phyloP scores from a whole-genome alignment of 192 early-diverging fungal genomes.

The Backusella sp. region DNA sequence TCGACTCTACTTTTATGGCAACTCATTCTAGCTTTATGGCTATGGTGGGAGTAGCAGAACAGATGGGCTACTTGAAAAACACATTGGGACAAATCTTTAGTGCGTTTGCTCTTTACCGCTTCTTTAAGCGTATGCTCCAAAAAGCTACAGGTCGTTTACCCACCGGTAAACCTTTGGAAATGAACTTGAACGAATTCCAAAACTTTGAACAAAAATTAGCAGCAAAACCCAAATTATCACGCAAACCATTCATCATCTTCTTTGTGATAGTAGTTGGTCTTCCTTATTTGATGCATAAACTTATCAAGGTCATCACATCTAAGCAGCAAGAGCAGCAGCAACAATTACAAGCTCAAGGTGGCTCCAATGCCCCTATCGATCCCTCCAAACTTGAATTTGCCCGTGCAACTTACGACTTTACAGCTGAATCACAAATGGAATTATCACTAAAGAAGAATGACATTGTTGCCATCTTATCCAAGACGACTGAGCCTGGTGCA shows the following conservation, averaged over 20 bases:
- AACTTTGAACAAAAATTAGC: constrained; percentile 59
- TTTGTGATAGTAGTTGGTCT: constrained; percentile 84
- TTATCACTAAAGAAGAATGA: constrained; percentile 84
- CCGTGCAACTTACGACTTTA: constrained; percentile 86
- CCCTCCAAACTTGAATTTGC: constrained; percentile 80
- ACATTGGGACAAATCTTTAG: constrained; percentile 86
- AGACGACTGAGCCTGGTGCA: constrained; percentile 63
- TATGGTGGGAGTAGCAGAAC: constrained; percentile 97
- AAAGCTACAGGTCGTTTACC: constrained; percentile 63
- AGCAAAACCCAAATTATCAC: constrained; percentile 45
- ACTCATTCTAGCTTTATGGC: constrained; percentile 93
- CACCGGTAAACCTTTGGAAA: constrained; percentile 67
- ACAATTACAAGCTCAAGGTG: constrained; percentile 16
- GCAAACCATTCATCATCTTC: constrained; percentile 80
- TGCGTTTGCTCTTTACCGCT: constrained; percentile 73
- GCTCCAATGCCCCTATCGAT: constrained; percentile 22
- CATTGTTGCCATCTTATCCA: constrained; percentile 84
- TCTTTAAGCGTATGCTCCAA: constrained; percentile 64
- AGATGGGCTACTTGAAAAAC: constrained; percentile 86
- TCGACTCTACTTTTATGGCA: constrained; percentile 96
- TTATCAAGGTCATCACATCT: constrained; percentile 70
- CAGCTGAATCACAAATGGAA: constrained; percentile 71
- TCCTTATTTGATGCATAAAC: constrained; percentile 89
- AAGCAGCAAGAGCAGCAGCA: constrained; percentile 37
- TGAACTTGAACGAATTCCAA: constrained; percentile 74